Evolutionary conservation across 495 filamentous ascomycete genomes (phyloP).

Genomic region (Penicillium odoratum): DNA sequence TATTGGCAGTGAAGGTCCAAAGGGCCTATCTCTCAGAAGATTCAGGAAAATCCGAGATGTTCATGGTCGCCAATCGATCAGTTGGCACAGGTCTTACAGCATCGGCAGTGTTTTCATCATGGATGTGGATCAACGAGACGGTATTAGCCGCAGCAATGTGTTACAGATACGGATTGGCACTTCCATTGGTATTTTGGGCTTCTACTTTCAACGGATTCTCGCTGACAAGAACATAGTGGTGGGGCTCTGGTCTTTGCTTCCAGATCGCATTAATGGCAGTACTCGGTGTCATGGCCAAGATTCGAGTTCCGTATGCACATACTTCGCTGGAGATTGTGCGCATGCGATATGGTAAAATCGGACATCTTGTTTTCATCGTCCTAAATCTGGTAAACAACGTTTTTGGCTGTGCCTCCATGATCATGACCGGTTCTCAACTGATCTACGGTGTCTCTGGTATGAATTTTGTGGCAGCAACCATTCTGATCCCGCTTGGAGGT

Average conservation of each 20-base stretch:
- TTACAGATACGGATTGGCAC: conserved; percentile 40
- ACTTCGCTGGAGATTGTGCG: conserved; percentile 57
- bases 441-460: conserved; percentile 42
- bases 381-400: conserved; percentile 55
- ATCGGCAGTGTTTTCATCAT: conserved; percentile 48
- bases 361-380: conserved; percentile 51
- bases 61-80: conserved; percentile 52
- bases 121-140: conserved; percentile 53
- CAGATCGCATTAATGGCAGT: conserved; percentile 44
- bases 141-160: conserved; percentile 40
- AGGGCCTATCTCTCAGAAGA: conserved; percentile 46
- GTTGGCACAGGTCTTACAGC: conserved; percentile 51
- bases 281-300: conserved; percentile 41
- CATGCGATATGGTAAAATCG: conserved; percentile 52
- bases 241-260: conserved; percentile 40
- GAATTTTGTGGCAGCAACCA: conserved; percentile 42
- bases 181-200: conserved; percentile 31
- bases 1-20: conserved; percentile 43
- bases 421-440: conserved; percentile 36
- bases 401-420: conserved; percentile 46
- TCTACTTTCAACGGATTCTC: not conserved
- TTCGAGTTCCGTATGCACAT: conserved; percentile 55
- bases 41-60: conserved; percentile 51
- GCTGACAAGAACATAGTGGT: conserved; percentile 29
- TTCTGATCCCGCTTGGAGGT: conserved; percentile 49